Evolutionary conservation across 2,329 filamentous ascomycete species (phyloP), one percentile per base, ranked within the genome.

Genomic region (Cercospora brassicicola): DNA sequence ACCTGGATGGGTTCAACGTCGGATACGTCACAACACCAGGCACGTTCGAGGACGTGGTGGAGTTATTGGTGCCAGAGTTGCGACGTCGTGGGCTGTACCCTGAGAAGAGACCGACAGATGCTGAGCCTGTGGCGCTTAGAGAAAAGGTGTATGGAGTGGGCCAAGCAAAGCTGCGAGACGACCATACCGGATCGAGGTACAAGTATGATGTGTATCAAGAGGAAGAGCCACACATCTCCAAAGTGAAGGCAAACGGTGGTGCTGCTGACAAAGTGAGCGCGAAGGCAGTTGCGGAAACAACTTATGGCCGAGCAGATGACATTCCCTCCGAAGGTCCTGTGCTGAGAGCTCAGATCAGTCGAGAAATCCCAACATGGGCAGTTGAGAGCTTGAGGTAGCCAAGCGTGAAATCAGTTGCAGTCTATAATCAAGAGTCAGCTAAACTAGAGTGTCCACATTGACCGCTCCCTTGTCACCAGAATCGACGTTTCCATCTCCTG

Each of bases 111-210:
- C 77, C 48, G n/a, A 9, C 31, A 4, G 30, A 59, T 20, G 56
- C 23, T 51, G 72, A 64, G 73, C 77, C 67, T 4, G 57, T 71
- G 48, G 74, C 30, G 70, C 78, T 71, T 1, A 59, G 70, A 71
- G 88, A 90, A 78, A 89, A 86, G 78, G 79, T 90, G 0, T 90
- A 89, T 75, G 87, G 88, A 0, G 81, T 81, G 68, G 88, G 88
- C 0, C 88, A 90, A 75, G 82, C 77, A 5, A 80, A 82, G 13
- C 74, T 90, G 67, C 81, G 87, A 42, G 80, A 80, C 69, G 88
- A 90, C 76, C 89, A 90, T 76, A 74, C 81, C 0, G 89, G 88
- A 0, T 86, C 83, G 60, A 77, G 73, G 69, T 90, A 89, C 74
- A 89, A 87, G 78, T 90, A 90, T 71, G 82, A 86, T 72, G 84